Percentiles rank a stretch among this genome's conserved stretches.
These are phyloP conservation scores for Termitomyces sp. DNA, from an alignment of 768 basidiomycete species.

Conservation along the genomic window DNA sequence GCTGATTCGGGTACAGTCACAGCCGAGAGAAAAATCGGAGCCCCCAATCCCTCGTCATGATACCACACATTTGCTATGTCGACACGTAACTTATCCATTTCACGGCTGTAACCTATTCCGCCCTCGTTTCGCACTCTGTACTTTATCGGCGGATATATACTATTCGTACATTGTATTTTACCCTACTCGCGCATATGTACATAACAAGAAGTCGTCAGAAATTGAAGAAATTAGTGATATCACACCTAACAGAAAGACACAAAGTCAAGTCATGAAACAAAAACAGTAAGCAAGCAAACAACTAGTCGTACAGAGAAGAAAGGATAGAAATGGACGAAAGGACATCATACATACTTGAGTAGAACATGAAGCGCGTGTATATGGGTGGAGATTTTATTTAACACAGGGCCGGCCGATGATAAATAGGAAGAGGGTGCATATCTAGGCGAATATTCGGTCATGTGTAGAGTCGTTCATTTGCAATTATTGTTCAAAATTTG, in stretches of 20 bases:
- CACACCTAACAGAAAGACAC: slow-evolving; percentile 4
- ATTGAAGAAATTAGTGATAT: slow-evolving; percentile 8
- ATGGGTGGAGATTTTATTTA: not conserved
- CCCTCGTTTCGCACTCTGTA: slow-evolving; percentile 13
- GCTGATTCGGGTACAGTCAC: slow-evolving; percentile 31
- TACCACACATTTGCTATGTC: not conserved
- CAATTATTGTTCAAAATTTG: slow-evolving; percentile 30
- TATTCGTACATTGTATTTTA: slow-evolving; percentile 25
- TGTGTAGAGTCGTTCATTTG: slow-evolving; percentile 1
- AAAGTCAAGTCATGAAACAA: slow-evolving; percentile 6
- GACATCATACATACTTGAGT: slow-evolving; percentile 5
- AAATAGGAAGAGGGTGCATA: slow-evolving; percentile 9
- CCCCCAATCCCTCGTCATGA: slow-evolving; percentile 2
- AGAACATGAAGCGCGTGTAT: slow-evolving; percentile 5
- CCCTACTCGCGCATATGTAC: slow-evolving; percentile 9
- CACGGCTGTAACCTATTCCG: not conserved
- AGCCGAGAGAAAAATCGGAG: slow-evolving; percentile 46
- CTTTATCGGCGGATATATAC: slow-evolving; percentile 17
- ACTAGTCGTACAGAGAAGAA: slow-evolving; percentile 7
- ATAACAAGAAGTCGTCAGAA: slow-evolving; percentile 5
- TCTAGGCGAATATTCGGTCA: slow-evolving; percentile 2
- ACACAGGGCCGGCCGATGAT: slow-evolving; percentile 13
- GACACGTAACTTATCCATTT: slow-evolving; percentile 3
- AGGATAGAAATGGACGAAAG: not conserved
- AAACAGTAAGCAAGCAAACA: not conserved